Evolutionary conservation across 2,329 filamentous ascomycete genomes (phyloP), one percentile per base, ranked within the genome.

Genomic region (Ophiostoma piceae): DNA sequence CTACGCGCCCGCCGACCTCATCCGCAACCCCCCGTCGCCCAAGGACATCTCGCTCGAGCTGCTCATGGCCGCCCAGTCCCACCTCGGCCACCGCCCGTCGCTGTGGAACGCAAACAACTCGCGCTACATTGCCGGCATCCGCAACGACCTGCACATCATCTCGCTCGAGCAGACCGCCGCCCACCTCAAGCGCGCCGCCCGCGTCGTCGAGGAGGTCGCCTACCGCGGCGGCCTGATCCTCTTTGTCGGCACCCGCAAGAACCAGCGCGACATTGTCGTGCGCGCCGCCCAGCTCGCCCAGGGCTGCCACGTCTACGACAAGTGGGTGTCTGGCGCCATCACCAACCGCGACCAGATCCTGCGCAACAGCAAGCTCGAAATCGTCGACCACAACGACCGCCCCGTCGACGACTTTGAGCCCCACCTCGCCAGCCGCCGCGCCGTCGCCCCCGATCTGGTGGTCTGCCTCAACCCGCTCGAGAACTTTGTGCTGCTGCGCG

Each of bases 71-170:
- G 88, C 90, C 41, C 92, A 96, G 81, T 88, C 88, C 69, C 93
- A 97, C 80, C 88, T 98, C 79, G 95, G 95, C 73, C 95, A 99
- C 81, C 87, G 91, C 76, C 94, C 91, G 0, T 92, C 92, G 72
- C 85, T 94, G 67, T 99, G 95, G 95, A 96, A 99, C 80, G 94
- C 95, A 12, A 89, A 88, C 68, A 99, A 98, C 82, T 90, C 93
- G 73, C 87, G 91, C 74, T 98, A 98, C 81, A 98, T 99, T 78
- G 94, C 92, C 78, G 95, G 95, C 75, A 87, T 96, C 72, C 86
- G 95, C 64, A 87, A 95, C 74, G 92, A 91, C 19, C 89, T 96
- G 72, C 94, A 97, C 81, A 93, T 99, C 78, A 97, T 99, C 79
- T 91, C 90, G 11, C 88, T 98, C 3, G 95, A 99, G 78, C 85